phyloP scores from a whole-genome alignment of 129 eudicot species.

The Centaurea solstitialis region DNA sequence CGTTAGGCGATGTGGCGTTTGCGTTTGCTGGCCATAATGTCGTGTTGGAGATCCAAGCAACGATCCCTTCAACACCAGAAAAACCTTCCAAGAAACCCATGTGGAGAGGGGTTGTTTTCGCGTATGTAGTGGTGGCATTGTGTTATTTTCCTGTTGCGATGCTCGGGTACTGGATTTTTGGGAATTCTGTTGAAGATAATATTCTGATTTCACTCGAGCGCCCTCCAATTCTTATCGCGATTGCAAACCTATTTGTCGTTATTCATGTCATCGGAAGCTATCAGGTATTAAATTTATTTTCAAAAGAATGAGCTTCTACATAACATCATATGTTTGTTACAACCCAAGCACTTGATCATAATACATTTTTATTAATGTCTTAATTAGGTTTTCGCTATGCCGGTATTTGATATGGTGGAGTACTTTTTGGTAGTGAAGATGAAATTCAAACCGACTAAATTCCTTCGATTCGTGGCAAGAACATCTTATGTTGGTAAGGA shows the following conservation, averaged over 20 bases:
- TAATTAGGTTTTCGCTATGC: constrained; percentile 57
- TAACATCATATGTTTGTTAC: neutral
- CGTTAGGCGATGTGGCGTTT: constrained; percentile 49
- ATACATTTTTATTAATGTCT: neutral
- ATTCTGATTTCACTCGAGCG: constrained; percentile 42
- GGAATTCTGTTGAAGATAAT: constrained; percentile 48
- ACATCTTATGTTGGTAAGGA: constrained; percentile 54
- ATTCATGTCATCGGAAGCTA: constrained; percentile 61
- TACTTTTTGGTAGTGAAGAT: constrained; percentile 27
- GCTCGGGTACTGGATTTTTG: constrained; percentile 41
- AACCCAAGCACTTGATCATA: neutral
- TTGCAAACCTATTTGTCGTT: constrained; percentile 48
- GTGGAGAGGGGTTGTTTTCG: constrained; percentile 57
- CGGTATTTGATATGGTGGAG: constrained; percentile 61
- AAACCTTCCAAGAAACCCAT: constrained; percentile 55
- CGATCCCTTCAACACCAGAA: constrained; percentile 52
- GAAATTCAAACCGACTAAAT: constrained; percentile 43
- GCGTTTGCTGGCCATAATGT: constrained; percentile 64
- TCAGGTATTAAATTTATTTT: constrained; percentile 26
- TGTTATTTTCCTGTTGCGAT: constrained; percentile 62
- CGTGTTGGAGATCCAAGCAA: constrained; percentile 65
- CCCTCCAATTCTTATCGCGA: constrained; percentile 42
- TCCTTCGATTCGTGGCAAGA: constrained; percentile 45
- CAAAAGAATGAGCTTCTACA: neutral
- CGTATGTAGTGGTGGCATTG: constrained; percentile 49